These are phyloP conservation scores for Puccinellia tenuiflora DNA, from an alignment of 176 grass and related monocot genomes.

Conservation along the genomic window DNA sequence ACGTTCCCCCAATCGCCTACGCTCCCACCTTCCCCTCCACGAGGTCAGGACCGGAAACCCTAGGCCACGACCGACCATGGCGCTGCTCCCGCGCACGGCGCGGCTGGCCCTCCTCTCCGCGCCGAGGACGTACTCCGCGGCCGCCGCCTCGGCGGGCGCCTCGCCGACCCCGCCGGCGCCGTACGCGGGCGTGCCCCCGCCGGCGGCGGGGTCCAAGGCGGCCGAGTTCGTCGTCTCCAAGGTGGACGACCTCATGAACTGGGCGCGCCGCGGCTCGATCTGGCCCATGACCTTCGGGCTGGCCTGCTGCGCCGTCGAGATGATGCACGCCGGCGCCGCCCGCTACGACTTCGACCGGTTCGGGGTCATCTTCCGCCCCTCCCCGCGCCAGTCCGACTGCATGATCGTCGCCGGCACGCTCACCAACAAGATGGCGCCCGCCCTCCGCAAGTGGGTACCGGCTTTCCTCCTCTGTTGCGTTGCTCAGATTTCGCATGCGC, in stretches of 20 bases:
- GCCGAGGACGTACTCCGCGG: constrained; percentile 50
- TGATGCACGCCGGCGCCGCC: constrained; percentile 85
- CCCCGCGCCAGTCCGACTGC: constrained; percentile 88
- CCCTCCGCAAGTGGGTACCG: constrained; percentile 69
- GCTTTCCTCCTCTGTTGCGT: not conserved
- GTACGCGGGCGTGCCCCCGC: constrained; percentile 24
- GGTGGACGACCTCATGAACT: constrained; percentile 94
- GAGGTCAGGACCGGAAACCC: constrained; percentile 10
- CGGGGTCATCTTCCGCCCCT: constrained; percentile 94
- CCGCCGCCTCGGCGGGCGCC: constrained; percentile 32
- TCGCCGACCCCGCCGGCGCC: constrained; percentile 28
- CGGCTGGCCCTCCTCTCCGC: constrained; percentile 61
- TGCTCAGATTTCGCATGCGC: not conserved
- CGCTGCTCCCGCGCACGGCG: constrained; percentile 78
- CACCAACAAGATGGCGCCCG: constrained; percentile 96
- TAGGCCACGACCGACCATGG: constrained; percentile 57
- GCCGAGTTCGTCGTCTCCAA: constrained; percentile 93
- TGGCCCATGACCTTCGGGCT: constrained; percentile 97
- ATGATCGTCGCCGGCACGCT: constrained; percentile 96
- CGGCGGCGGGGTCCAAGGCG: constrained; percentile 60
- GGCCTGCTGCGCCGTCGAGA: constrained; percentile 94
- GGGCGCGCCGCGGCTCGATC: constrained; percentile 75
- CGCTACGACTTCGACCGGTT: constrained; percentile 95
- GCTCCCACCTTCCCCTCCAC: constrained; percentile 32
- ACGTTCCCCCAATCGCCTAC: constrained; percentile 15